A percentile compares a stretch with the other conserved stretches of the same genome.
Conservation (phyloP, 306 rosid species). For the Vicia villosa region DNA sequence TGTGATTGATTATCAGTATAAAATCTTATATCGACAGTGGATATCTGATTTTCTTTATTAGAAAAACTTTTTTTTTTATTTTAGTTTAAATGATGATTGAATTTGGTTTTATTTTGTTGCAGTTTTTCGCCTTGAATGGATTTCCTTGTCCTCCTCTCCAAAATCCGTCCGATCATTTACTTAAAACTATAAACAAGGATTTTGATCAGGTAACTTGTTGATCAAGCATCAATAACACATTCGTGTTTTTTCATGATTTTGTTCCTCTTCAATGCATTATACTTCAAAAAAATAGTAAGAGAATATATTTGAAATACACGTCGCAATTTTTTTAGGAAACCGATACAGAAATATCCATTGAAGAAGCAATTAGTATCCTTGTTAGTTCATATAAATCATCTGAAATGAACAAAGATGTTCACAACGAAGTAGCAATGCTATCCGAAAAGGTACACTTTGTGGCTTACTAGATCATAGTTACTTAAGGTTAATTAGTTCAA, state of each 20-base stretch:
- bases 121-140: constrained; percentile 69
- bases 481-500: not conserved
- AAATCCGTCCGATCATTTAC: constrained; percentile 71
- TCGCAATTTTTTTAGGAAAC: constrained; percentile 35
- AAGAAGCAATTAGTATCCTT: constrained; percentile 40
- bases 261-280: not conserved
- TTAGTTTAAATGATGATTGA: not conserved
- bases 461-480: not conserved
- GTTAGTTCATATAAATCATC: constrained; percentile 38
- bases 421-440: constrained; percentile 19
- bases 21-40: not conserved
- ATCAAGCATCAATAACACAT: not conserved
- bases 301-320: not conserved
- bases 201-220: constrained; percentile 50
- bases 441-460: constrained; percentile 24
- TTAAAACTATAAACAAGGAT: constrained; percentile 74
- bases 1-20: not conserved
- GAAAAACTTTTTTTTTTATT: not conserved
- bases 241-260: not conserved
- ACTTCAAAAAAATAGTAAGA: not conserved
- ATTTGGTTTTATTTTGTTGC: not conserved
- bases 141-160: constrained; percentile 62
- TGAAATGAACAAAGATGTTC: constrained; percentile 34
- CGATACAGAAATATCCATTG: constrained; percentile 35
- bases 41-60: not conserved